Evolutionary conservation across 1,139 yeast species (phyloP).

Genomic region (Geotrichum citri-aurantii): DNA sequence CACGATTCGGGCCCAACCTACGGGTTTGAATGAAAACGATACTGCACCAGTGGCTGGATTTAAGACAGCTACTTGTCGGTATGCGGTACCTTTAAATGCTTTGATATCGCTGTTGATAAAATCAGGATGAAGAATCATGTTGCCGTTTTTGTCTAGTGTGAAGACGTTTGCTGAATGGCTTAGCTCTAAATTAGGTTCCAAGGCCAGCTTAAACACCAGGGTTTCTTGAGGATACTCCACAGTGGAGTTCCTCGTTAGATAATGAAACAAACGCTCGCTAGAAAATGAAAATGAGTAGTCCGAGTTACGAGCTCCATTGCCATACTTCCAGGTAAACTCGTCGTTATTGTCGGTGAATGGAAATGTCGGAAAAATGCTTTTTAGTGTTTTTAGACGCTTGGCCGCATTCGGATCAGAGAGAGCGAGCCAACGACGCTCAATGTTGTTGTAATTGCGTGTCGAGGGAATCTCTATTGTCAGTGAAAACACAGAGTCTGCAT

Average conservation of each 20-base stretch:
- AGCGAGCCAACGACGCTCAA: slow-evolving; percentile 33
- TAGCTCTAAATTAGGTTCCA: slow-evolving; percentile 25
- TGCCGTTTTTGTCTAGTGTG: slow-evolving; percentile 23
- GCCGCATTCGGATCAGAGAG: slow-evolving; percentile 30
- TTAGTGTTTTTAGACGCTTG: slow-evolving; percentile 4
- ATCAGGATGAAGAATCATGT: slow-evolving; percentile 25
- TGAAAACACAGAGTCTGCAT: slow-evolving; percentile 19
- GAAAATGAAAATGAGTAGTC: slow-evolving; percentile 11
- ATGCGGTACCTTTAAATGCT: slow-evolving; percentile 31
- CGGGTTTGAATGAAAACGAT: slow-evolving; percentile 24
- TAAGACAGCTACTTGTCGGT: slow-evolving; percentile 25
- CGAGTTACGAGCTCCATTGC: not conserved
- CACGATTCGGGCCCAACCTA: slow-evolving; percentile 36
- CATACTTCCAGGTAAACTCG: slow-evolving; percentile 16
- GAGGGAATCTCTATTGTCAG: slow-evolving; percentile 27
- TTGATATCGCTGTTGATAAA: slow-evolving; percentile 13
- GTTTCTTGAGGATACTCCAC: slow-evolving; percentile 28
- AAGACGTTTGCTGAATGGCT: slow-evolving; percentile 17
- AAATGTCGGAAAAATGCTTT: slow-evolving; percentile 4
- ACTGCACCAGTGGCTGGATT: slow-evolving; percentile 23
- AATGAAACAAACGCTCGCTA: slow-evolving; percentile 27
- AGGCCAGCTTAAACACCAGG: slow-evolving; percentile 29
- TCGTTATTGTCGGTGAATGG: not conserved
- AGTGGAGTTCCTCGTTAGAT: slow-evolving; percentile 27
- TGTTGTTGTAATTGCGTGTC: slow-evolving; percentile 26